Evolutionary conservation across 1,284 basidiomycete species (phyloP).

Genomic region (Cutaneotrichosporon daszewskae): DNA sequence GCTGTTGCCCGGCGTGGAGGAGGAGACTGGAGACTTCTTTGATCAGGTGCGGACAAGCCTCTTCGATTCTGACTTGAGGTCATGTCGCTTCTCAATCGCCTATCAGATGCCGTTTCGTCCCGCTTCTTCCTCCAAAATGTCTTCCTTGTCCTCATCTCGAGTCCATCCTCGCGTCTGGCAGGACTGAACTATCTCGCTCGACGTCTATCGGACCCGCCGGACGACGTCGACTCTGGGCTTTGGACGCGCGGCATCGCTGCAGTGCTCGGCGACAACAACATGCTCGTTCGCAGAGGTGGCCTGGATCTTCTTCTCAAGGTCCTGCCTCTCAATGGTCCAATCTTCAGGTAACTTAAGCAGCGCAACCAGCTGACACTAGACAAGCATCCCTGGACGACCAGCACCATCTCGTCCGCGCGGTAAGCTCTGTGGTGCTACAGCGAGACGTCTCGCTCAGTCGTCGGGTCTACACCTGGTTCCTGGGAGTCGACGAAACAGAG

Average conservation of each 20-base stretch:
- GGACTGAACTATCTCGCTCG: constrained; percentile 81
- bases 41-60: constrained; percentile 62
- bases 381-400: constrained; percentile 59
- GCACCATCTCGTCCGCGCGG: constrained; percentile 69
- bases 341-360: constrained; percentile 53
- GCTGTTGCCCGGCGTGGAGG: constrained; percentile 86
- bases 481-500: constrained; percentile 70
- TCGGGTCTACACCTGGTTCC: constrained; percentile 85
- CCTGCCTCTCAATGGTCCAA: constrained; percentile 64
- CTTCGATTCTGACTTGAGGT: constrained; percentile 53
- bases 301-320: constrained; percentile 74
- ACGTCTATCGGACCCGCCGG: constrained; percentile 56
- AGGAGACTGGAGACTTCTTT: constrained; percentile 94
- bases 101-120: constrained; percentile 73
- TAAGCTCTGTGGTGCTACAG: constrained; percentile 75
- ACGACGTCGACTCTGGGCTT: constrained; percentile 64
- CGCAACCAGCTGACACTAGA: constrained; percentile 13
- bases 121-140: constrained; percentile 93
- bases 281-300: constrained; percentile 73
- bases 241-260: constrained; percentile 88
- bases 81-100: constrained; percentile 69
- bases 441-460: constrained; percentile 90
- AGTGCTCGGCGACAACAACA: constrained; percentile 81
- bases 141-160: constrained; percentile 87
- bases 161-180: constrained; percentile 76